Base-by-base conservation (phyloP, 495 filamentous ascomycete genomes). In the Physcia stellaris region DNA sequence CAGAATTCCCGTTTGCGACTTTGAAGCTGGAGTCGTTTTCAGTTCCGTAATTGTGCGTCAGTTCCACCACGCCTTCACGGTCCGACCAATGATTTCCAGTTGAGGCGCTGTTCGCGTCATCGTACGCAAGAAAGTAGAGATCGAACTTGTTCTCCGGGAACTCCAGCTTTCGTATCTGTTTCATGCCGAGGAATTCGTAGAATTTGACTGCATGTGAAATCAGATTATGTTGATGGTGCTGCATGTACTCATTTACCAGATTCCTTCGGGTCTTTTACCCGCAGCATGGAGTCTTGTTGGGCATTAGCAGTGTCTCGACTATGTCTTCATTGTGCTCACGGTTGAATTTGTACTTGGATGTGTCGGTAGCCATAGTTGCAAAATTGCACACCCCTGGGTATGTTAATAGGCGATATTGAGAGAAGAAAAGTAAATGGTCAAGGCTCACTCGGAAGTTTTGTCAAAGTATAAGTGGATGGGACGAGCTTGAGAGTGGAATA, bases 1-100 rank as follows among this genome's bases (percentile, higher is more conserved):
- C 85, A 15, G 67, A 75, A 64, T 98, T 98, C 40, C 90, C 90
- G 55, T 87, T 95, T 48, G 71, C 76, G 45, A 88, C 62, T 53
- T 75, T 80, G 68, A 82, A 96, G 53, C 75, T 65, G 15, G 80
- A 73, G 56, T 96, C 83, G 41, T 68, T 68, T 61, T 96, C 90
- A 12, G 86, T 95, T 51, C 90, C 90, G 59, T 94, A 83, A 68
- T 95, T 95, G 70, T 98, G 90, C 39, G 85, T 94, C 42, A 98
- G 75, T 55, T 98, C 90, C 47, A 98, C 71, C 16, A 94, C 64
- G 23, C 83, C 88, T 50, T 94, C 78, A 37, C 88, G 82, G 59
- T 92, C 83, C 40, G 78, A 84, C 59, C 77, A 79, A 51, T 69
- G 69, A 46, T 68, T 69, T 42, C 70, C 78, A 23, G 54, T 56